Evolutionary conservation across 83 land plant species (phyloP).

Genomic region (Picea abies): DNA sequence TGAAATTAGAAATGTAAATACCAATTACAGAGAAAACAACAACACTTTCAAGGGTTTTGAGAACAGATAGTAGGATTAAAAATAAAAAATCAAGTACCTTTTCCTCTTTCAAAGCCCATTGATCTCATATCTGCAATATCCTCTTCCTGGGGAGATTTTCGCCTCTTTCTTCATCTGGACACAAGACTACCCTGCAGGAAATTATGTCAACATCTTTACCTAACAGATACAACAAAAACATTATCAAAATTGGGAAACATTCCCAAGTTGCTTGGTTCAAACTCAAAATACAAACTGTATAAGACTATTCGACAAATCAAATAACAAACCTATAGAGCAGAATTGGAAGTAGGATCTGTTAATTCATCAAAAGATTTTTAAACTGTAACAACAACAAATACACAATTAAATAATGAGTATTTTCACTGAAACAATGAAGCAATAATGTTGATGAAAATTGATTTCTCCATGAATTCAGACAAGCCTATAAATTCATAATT

Average conservation of each 20-base stretch:
- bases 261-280: too few species aligned
- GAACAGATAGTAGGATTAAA: not conserved
- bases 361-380: slow-evolving; percentile 77
- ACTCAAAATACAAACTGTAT: not conserved
- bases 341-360: slow-evolving; percentile 62
- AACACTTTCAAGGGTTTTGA: not conserved
- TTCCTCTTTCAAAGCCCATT: too few species aligned
- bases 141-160: slow-evolving; percentile 20
- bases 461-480: too few species aligned
- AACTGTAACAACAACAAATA: not conserved
- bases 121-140: slow-evolving; percentile 42
- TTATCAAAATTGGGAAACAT: too few species aligned
- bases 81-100: not conserved
- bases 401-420: too few species aligned
- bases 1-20: too few species aligned
- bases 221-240: too few species aligned
- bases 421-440: too few species aligned
- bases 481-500: too few species aligned
- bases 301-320: not conserved
- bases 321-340: slow-evolving; percentile 62
- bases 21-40: too few species aligned
- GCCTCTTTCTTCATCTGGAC: slow-evolving; percentile 10
- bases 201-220: not conserved
- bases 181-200: slow-evolving; percentile 36
- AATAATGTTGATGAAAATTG: too few species aligned